phyloP scores from a whole-genome alignment of 169 alveolate species.

The Perkinsus marinus region DNA sequence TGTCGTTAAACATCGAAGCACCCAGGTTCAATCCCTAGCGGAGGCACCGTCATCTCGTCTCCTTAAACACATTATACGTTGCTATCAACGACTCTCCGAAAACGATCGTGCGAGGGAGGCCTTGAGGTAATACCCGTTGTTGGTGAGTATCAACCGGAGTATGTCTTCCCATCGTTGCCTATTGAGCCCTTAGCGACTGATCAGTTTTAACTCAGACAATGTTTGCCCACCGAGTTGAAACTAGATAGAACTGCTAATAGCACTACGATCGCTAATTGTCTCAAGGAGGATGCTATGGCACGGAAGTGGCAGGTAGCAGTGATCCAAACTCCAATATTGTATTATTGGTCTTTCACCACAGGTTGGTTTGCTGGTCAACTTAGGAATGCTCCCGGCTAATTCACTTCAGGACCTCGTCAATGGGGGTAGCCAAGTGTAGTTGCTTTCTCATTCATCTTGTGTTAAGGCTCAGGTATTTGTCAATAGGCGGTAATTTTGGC shows the following conservation, averaged over 20 bases:
- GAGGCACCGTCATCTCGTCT: constrained; percentile 82
- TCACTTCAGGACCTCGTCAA: not conserved
- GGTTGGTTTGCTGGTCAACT: not conserved
- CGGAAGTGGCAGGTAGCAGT: not conserved
- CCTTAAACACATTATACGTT: constrained; percentile 83
- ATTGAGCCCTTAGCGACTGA: too few relatives aligned
- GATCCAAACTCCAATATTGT: not conserved
- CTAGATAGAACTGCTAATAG: not conserved
- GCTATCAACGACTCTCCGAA: constrained; percentile 91
- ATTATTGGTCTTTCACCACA: not conserved
- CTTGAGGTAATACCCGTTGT: constrained; percentile 44
- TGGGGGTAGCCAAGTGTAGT: not conserved
- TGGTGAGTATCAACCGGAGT: too few relatives aligned
- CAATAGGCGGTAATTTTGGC: not conserved
- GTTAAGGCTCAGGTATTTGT: not conserved
- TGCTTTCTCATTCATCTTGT: not conserved
- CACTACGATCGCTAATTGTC: not conserved
- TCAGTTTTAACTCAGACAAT: not conserved
- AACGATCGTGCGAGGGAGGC: constrained; percentile 79
- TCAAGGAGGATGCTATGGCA: not conserved
- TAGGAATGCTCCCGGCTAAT: not conserved
- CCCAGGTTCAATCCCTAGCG: not conserved
- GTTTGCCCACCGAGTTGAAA: not conserved
- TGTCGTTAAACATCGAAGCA: not conserved
- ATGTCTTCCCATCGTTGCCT: constrained; percentile 5